Percentiles rank a stretch among this genome's conserved stretches.
phyloP scores from a whole-genome alignment of 129 eudicot species.

The Escallonia herrerae region DNA sequence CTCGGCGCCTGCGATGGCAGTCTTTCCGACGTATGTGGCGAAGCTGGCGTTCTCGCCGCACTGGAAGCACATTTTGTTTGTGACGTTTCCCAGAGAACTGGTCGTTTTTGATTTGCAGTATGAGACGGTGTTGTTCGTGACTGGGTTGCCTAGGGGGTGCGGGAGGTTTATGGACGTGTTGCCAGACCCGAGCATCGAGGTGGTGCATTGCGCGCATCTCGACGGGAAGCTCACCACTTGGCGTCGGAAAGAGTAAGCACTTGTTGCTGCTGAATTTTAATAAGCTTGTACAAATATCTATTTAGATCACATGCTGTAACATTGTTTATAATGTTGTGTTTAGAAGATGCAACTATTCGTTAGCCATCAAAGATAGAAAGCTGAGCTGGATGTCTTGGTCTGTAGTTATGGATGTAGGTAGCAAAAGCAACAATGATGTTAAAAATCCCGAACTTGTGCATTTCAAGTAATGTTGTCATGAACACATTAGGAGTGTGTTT shows the following conservation, averaged over 20 bases:
- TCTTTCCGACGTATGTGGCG: constrained; percentile 51
- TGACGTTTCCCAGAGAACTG: constrained; percentile 73
- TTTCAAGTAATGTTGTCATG: too few relatives aligned
- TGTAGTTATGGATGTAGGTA: too few relatives aligned
- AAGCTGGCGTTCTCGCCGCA: constrained; percentile 70
- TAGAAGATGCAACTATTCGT: too few relatives aligned
- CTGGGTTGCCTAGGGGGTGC: constrained; percentile 67
- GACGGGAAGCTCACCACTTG: constrained; percentile 84
- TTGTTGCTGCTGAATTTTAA: too few relatives aligned
- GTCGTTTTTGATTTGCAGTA: constrained; percentile 87
- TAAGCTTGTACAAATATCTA: too few relatives aligned
- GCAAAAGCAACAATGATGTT: too few relatives aligned
- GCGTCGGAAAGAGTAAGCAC: constrained; percentile 74
- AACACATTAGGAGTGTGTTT: too few relatives aligned
- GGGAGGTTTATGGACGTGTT: constrained; percentile 82
- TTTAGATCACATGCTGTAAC: too few relatives aligned
- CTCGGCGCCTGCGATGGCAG: constrained; percentile 51
- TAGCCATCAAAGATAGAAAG: too few relatives aligned
- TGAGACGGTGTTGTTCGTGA: constrained; percentile 45
- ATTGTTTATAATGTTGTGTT: too few relatives aligned
- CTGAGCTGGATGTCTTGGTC: too few relatives aligned
- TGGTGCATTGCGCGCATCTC: constrained; percentile 74
- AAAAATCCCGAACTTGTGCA: too few relatives aligned
- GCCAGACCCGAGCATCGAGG: constrained; percentile 61
- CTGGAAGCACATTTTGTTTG: constrained; percentile 76